Evolutionary conservation across 768 basidiomycete genomes (phyloP), one percentile per base, ranked within the genome.

Genomic region (Macrolepiota albuminosa): DNA sequence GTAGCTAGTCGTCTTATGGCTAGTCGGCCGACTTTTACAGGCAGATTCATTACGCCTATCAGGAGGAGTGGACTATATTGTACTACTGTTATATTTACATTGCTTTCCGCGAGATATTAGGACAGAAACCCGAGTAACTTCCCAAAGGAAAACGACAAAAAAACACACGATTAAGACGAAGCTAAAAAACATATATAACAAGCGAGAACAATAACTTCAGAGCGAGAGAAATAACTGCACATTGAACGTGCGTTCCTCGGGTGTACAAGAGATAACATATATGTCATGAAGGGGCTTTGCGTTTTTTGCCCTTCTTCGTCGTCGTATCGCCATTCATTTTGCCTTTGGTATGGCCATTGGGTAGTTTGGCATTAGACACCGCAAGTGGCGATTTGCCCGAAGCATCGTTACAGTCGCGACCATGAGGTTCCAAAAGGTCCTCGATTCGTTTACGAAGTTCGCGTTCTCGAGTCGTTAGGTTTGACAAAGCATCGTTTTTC

Each of bases 381-480:
- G 71, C 73, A 36, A 77, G 64, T 48, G 78, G 73, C 64, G 75
- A 60, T 60, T 69, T 63, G 52, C 67, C 48, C 48, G 70, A 66
- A 56, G 74, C 58, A 49, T 76, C 72, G 64, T 75, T 68, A 61
- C 69, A 67, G 54, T 70, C 74, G 29, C 69, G 73, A 39, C 73
- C 67, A 52, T 74, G 77, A 37, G 84, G 81, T 61, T 83, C 84
- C 57, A 84, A 72, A 56, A 88, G 80, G 63, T 91, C 89, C 69
- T 91, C 89, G 39, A 94, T 88, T 48, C 81, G 80, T 70, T 84
- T 87, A 40, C 91, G 85, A 60, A 93, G 80, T 67, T 91, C 88
- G 49, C 88, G 86, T 71, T 93, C 91, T 49, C 84, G 81, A 3
- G 84, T 83, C 6, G 89, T 90, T 39, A 93, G 80, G 64, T 83